These are phyloP conservation scores for Dictyostelium citrinum DNA, from an alignment of 78 protist genomes.

Conservation along the genomic window DNA sequence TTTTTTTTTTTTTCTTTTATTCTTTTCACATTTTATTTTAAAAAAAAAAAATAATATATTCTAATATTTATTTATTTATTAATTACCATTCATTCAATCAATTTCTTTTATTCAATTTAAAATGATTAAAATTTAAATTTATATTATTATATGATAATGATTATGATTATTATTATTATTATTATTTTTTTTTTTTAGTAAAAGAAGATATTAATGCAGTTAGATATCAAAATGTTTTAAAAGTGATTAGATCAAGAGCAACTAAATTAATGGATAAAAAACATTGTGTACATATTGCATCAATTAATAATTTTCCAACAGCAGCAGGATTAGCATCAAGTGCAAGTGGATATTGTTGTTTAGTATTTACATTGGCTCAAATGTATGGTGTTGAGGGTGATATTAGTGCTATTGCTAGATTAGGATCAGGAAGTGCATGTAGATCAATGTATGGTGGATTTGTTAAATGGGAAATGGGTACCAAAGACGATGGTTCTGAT, in stretches of 20 bases:
- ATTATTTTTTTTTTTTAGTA: too few relatives aligned
- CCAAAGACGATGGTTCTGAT: slow-evolving; percentile 79
- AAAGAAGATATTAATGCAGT: slow-evolving; percentile 57
- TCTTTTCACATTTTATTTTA: neutral
- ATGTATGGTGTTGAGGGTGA: slow-evolving; percentile 76
- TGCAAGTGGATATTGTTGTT: slow-evolving; percentile 96
- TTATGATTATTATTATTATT: too few relatives aligned
- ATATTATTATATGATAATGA: too few relatives aligned
- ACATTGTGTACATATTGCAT: slow-evolving; percentile 82
- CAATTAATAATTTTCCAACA: slow-evolving; percentile 97
- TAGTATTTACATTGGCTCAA: slow-evolving; percentile 85
- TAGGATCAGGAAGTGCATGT: slow-evolving; percentile 99
- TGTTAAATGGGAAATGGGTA: slow-evolving; percentile 96
- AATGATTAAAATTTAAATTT: too few relatives aligned
- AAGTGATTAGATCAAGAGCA: slow-evolving; percentile 65
- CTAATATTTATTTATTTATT: too few relatives aligned
- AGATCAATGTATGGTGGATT: slow-evolving; percentile 97
- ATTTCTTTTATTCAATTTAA: too few relatives aligned
- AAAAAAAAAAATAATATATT: too few relatives aligned
- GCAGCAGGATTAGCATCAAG: slow-evolving; percentile 99
- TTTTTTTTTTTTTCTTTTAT: neutral
- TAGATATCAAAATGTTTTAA: slow-evolving; percentile 77
- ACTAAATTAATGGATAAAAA: slow-evolving; percentile 48
- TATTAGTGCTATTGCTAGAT: slow-evolving; percentile 84
- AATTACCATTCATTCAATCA: too few relatives aligned